Percentiles rank a stretch among this genome's conserved stretches.
These are phyloP conservation scores for Dissophora ornata DNA, from an alignment of 192 early-diverging fungal species.

Conservation along the genomic window DNA sequence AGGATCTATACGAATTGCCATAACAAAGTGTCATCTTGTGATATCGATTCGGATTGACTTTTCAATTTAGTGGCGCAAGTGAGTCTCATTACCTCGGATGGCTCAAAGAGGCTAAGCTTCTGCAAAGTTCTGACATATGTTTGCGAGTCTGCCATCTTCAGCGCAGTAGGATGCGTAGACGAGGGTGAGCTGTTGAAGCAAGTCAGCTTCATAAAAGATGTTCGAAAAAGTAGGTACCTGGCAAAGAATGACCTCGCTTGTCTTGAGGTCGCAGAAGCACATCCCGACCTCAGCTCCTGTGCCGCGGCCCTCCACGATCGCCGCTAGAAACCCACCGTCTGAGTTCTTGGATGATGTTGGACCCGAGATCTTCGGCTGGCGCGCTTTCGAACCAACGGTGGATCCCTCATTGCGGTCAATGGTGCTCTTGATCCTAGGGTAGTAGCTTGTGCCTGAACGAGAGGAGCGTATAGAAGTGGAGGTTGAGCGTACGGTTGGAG, in stretches of 20 bases:
- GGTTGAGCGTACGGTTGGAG: too few species aligned
- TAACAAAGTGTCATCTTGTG: neutral
- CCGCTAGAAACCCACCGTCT: slow-evolving; percentile 48
- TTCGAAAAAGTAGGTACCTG: slow-evolving; percentile 70
- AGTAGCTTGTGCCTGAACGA: too few species aligned
- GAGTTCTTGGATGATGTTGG: neutral
- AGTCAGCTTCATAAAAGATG: too few species aligned
- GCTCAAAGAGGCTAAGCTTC: slow-evolving; percentile 66
- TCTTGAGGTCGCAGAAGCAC: slow-evolving; percentile 68
- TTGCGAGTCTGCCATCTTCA: slow-evolving; percentile 72
- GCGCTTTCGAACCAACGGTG: too few species aligned
- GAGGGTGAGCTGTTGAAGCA: too few species aligned
- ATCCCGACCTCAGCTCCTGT: slow-evolving; percentile 65
- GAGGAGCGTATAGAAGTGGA: too few species aligned
- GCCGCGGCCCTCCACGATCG: slow-evolving; percentile 65
- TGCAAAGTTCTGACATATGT: slow-evolving; percentile 72
- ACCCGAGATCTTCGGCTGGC: too few species aligned
- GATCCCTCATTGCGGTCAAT: neutral
- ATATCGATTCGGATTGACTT: neutral
- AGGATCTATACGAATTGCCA: slow-evolving; percentile 54
- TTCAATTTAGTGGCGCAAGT: neutral
- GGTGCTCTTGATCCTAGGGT: neutral
- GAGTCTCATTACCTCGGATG: slow-evolving; percentile 63
- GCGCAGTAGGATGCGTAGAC: neutral
- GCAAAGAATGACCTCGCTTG: slow-evolving; percentile 67